Conservation (phyloP, 2,329 filamentous ascomycete genomes). For the Sclerotinia glacialis region DNA sequence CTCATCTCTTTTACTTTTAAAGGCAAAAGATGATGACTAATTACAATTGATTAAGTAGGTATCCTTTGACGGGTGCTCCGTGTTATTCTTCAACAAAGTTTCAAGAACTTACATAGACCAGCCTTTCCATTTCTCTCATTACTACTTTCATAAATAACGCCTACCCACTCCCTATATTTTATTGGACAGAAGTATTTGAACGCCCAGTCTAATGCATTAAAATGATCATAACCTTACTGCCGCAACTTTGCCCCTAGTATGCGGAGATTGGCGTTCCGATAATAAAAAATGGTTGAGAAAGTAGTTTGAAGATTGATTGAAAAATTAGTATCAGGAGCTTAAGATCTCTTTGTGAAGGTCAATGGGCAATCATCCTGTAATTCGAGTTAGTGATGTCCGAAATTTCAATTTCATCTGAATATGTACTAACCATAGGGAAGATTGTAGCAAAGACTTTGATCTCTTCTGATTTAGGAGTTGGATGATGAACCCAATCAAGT, state of each 20-base stretch:
- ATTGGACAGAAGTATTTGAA: conserved; percentile 14
- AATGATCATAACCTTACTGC: conserved; percentile 17
- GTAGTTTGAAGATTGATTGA: neutral
- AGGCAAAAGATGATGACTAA: conserved; percentile 7
- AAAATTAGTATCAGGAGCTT: neutral
- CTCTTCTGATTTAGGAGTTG: conserved; percentile 81
- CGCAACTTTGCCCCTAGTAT: conserved; percentile 15
- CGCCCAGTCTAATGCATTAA: conserved; percentile 19
- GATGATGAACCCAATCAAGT: conserved; percentile 85
- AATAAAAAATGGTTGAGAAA: conserved; percentile 10
- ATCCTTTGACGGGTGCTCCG: neutral
- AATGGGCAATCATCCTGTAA: conserved; percentile 25
- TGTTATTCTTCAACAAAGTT: neutral
- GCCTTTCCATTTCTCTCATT: neutral
- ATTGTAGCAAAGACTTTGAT: conserved; percentile 99
- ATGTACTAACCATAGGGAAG: conserved; percentile 77
- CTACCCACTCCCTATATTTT: conserved; percentile 9
- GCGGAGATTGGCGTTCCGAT: conserved; percentile 15
- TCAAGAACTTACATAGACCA: neutral
- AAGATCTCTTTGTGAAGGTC: conserved; percentile 21
- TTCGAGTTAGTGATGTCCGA: conserved; percentile 5
- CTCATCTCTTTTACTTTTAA: neutral
- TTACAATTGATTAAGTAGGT: conserved; percentile 16
- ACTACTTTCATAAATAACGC: conserved; percentile 15
- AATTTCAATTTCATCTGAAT: neutral